phyloP scores from a whole-genome alignment of 2,329 filamentous ascomycete genomes.

The Sporothrix luriei region DNA sequence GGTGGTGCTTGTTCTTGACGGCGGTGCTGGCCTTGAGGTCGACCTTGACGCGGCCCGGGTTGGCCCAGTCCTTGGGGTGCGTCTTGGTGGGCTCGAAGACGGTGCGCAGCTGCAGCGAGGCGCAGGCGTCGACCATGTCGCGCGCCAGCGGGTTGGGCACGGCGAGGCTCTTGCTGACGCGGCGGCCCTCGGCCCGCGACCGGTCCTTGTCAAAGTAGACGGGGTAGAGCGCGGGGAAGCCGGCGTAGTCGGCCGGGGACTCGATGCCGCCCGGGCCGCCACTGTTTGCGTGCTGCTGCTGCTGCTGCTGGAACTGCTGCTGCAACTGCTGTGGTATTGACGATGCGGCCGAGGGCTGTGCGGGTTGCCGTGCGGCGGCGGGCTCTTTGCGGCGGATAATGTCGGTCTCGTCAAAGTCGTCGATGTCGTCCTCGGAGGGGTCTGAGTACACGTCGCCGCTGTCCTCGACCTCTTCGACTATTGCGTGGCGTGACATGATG shows the following conservation, averaged over 20 bases:
- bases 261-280: constrained; percentile 41
- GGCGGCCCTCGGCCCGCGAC: constrained; percentile 75
- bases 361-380: neutral
- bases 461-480: constrained; percentile 91
- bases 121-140: constrained; percentile 86
- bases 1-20: constrained; percentile 79
- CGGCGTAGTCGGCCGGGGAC: constrained; percentile 61
- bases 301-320: constrained; percentile 28
- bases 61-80: constrained; percentile 97
- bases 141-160: constrained; percentile 84
- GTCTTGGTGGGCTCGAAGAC: constrained; percentile 89
- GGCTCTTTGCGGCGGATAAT: constrained; percentile 51
- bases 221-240: constrained; percentile 89
- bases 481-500: constrained; percentile 74
- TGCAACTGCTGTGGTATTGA: constrained; percentile 31
- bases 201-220: constrained; percentile 87
- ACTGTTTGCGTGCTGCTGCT: constrained; percentile 27
- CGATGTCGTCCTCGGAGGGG: constrained; percentile 83
- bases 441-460: constrained; percentile 74
- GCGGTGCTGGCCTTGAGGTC: constrained; percentile 53
- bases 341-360: constrained; percentile 33
- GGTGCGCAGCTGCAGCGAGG: constrained; percentile 67
- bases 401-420: constrained; percentile 61
- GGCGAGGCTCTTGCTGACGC: constrained; percentile 71
- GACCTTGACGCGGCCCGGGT: constrained; percentile 86